Base-by-base conservation (phyloP, 2,329 filamentous ascomycete species). In the Ustilaginoidea virens region DNA sequence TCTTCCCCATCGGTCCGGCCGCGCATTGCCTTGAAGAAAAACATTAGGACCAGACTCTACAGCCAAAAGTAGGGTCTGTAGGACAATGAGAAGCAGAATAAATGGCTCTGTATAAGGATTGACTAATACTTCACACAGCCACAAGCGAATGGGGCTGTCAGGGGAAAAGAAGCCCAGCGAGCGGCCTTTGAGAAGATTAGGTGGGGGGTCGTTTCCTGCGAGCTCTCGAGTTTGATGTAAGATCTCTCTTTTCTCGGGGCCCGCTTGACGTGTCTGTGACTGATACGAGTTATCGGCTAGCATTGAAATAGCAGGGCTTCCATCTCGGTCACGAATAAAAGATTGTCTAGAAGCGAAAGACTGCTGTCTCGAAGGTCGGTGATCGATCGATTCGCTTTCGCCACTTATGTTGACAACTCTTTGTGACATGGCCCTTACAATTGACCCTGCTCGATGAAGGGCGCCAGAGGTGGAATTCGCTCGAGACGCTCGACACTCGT, bases 341-440 rank as follows among this genome's bases (percentile, higher is more conserved):
- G 54, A 66, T 39, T 39, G 55, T 33, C 65, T 61, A 17, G 69
- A 59, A 41, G 58, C 74, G 40, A 49, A 69, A 50, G 56, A 77
- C 49, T 59, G 75, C 60, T 60, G 58, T 27, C 71, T 64, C 23
- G 71, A 66, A 15, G 74, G 64, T 29, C 70, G 74, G 36, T 79
- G 74, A 48, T 93, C 83, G 11, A 86, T 63, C 13, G 81, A 59
- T 42, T 94, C 82, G 4, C 77, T 78, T 45, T 96, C 90, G 47
- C 92, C 92, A 54, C 85, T 93, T 43, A 98, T 70, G 47, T 96
- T 96, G 46, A 98, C 90, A 32, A 98, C 86, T 60, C 90, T 82
- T 57, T 94, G 86, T 18, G 92, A 96, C 74, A 98, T 92, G 36
- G 73, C 73, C 39, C 79, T 70, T 53, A 86, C 71, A 42, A 85